These are phyloP conservation scores for Hymenoscyphus repandus DNA, from an alignment of 2,329 filamentous ascomycete genomes.

Conservation along the genomic window DNA sequence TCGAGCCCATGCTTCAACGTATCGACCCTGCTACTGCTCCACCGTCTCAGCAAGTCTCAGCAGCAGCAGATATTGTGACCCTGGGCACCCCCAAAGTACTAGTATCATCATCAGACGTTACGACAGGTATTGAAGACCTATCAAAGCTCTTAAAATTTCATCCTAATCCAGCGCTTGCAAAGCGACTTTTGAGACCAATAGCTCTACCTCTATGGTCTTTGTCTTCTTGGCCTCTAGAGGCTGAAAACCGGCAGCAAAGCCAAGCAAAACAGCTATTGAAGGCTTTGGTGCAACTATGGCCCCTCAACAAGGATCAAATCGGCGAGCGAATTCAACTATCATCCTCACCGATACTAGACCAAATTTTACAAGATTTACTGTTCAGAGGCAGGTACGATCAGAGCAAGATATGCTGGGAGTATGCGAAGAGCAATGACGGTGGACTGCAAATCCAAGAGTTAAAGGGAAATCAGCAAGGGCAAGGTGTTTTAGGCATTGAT, in stretches of 20 bases:
- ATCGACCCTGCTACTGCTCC: constrained; percentile 39
- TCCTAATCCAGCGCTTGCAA: constrained; percentile 61
- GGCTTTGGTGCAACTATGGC: constrained; percentile 53
- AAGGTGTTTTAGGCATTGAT: constrained; percentile 27
- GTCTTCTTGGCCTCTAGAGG: constrained; percentile 43
- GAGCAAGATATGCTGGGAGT: constrained; percentile 45
- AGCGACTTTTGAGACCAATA: constrained; percentile 53
- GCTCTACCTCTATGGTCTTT: constrained; percentile 60
- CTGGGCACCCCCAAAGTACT: constrained; percentile 18
- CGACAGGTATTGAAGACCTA: constrained; percentile 48
- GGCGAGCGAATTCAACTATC: neutral
- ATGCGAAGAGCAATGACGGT: constrained; percentile 39
- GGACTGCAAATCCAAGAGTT: constrained; percentile 45
- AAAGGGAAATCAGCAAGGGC: neutral
- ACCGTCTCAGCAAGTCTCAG: neutral
- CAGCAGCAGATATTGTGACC: constrained; percentile 12
- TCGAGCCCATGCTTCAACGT: constrained; percentile 48
- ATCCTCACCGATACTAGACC: constrained; percentile 36
- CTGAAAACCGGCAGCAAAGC: constrained; percentile 37
- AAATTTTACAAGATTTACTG: constrained; percentile 49
- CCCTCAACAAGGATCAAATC: constrained; percentile 23
- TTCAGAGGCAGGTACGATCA: constrained; percentile 42
- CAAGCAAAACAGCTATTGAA: constrained; percentile 48
- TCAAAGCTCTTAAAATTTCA: constrained; percentile 54
- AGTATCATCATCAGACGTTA: constrained; percentile 43